A percentile compares a stretch with the other conserved stretches of the same genome.
Evolutionary conservation across 2,329 filamentous ascomycete genomes (phyloP).

Genomic region (Fusarium equiseti): DNA sequence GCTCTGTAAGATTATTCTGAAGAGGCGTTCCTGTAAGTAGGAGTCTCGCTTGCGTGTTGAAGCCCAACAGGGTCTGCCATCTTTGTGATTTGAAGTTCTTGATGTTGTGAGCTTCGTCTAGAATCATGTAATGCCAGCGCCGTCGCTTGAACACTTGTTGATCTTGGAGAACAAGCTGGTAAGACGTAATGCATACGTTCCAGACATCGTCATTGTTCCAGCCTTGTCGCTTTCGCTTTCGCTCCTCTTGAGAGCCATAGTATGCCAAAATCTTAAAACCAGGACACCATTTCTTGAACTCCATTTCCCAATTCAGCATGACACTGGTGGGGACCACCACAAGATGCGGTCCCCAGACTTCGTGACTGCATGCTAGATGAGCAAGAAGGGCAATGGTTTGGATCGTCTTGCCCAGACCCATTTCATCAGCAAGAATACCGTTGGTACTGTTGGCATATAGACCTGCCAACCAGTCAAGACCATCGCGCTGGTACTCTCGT

Average conservation of each 20-base stretch:
- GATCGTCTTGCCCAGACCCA: slow-evolving; percentile 98
- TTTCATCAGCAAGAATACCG: slow-evolving; percentile 96
- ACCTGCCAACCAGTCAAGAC: slow-evolving; percentile 96
- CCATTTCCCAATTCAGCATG: slow-evolving; percentile 99
- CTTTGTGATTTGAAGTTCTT: slow-evolving; percentile 99
- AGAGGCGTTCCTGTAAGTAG: slow-evolving; percentile 93
- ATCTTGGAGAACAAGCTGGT: slow-evolving; percentile 95
- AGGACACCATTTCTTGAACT: slow-evolving; percentile 99
- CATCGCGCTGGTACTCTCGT: slow-evolving; percentile 95
- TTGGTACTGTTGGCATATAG: slow-evolving; percentile 94
- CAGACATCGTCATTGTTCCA: slow-evolving; percentile 95
- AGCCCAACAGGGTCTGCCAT: slow-evolving; percentile 94
- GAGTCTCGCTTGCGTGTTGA: slow-evolving; percentile 89
- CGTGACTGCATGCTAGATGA: slow-evolving; percentile 88
- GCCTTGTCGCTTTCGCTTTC: slow-evolving; percentile 88
- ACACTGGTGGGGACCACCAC: slow-evolving; percentile 98
- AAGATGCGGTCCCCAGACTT: slow-evolving; percentile 95
- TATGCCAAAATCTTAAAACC: slow-evolving; percentile 98
- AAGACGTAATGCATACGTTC: slow-evolving; percentile 98
- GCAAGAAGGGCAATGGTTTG: slow-evolving; percentile 96
- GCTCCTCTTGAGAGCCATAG: slow-evolving; percentile 93
- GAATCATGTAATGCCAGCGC: slow-evolving; percentile 96
- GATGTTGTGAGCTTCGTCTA: slow-evolving; percentile 99
- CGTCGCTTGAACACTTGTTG: slow-evolving; percentile 93
- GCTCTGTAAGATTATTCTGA: slow-evolving; percentile 95